Conservation (phyloP, 192 early-diverging fungal genomes). For the Coemansia sp. region DNA sequence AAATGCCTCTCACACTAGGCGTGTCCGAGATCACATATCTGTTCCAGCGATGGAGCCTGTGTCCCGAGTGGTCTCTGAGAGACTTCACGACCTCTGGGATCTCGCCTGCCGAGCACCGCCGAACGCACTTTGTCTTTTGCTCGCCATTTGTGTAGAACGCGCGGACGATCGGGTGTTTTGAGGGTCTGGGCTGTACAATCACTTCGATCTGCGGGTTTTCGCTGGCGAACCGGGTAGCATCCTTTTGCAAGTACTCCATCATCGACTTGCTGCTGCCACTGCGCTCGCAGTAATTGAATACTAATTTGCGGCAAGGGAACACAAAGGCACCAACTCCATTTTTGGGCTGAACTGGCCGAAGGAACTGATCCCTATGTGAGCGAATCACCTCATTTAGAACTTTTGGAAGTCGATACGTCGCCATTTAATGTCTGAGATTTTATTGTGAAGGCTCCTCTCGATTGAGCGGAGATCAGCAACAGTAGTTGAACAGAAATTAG, state of each 20-base stretch:
- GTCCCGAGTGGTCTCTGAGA: slow-evolving; percentile 68
- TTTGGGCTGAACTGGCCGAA: slow-evolving; percentile 42
- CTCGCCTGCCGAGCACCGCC: slow-evolving; percentile 62
- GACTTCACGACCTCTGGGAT: slow-evolving; percentile 65
- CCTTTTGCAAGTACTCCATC: slow-evolving; percentile 74
- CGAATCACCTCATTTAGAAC: slow-evolving; percentile 45
- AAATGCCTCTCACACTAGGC: slow-evolving; percentile 79
- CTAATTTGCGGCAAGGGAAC: slow-evolving; percentile 74
- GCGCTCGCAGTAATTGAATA: slow-evolving; percentile 84
- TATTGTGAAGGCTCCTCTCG: neutral
- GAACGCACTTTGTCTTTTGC: slow-evolving; percentile 62
- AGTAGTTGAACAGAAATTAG: neutral
- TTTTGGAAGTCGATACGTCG: slow-evolving; percentile 41
- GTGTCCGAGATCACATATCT: slow-evolving; percentile 77
- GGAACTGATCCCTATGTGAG: slow-evolving; percentile 32
- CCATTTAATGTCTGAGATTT: slow-evolving; percentile 20
- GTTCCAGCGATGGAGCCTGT: slow-evolving; percentile 63
- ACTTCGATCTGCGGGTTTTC: slow-evolving; percentile 81
- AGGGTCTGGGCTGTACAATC: slow-evolving; percentile 72
- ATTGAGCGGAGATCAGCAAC: neutral
- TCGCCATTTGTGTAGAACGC: slow-evolving; percentile 67
- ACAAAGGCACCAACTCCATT: slow-evolving; percentile 80
- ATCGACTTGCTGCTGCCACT: slow-evolving; percentile 77
- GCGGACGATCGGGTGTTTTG: slow-evolving; percentile 72
- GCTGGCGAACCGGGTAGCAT: slow-evolving; percentile 61